These are phyloP conservation scores for Turritis glabra DNA, from an alignment of 345 rosid species.

Conservation along the genomic window DNA sequence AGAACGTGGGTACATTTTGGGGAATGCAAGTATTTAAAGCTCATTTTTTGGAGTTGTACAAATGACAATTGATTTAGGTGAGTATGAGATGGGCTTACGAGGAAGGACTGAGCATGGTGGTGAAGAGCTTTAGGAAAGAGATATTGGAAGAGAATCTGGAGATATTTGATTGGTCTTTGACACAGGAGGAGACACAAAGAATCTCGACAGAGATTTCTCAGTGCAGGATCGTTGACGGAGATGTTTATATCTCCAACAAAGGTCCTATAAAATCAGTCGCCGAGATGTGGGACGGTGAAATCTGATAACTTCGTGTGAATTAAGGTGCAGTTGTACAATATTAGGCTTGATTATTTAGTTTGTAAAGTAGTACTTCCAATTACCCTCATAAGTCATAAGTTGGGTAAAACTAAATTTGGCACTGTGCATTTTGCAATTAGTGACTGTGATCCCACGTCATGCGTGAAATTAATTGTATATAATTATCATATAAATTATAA, in stretches of 20 bases:
- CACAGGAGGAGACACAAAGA: constrained; percentile 46
- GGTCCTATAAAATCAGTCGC: constrained; percentile 35
- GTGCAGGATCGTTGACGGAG: constrained; percentile 35
- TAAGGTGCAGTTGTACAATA: not conserved
- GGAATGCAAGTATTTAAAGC: not conserved
- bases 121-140: constrained; percentile 58
- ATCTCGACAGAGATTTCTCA: constrained; percentile 49
- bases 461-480: no score
- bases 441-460: no score
- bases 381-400: no score
- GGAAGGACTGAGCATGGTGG: constrained; percentile 50
- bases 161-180: constrained; percentile 60
- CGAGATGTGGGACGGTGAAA: constrained; percentile 44
- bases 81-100: constrained; percentile 65
- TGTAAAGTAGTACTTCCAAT: not conserved
- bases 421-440: no score
- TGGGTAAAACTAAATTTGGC: no score
- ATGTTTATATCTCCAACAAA: constrained; percentile 25
- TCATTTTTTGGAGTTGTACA: not conserved
- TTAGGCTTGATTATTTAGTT: no score
- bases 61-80: constrained; percentile 37
- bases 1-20: not conserved
- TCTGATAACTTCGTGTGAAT: not conserved
- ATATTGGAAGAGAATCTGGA: constrained; percentile 60
- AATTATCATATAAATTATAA: no score